Evolutionary conservation across 495 filamentous ascomycete genomes (phyloP), one percentile per base, ranked within the genome.

Genomic region (Platismatia glauca): DNA sequence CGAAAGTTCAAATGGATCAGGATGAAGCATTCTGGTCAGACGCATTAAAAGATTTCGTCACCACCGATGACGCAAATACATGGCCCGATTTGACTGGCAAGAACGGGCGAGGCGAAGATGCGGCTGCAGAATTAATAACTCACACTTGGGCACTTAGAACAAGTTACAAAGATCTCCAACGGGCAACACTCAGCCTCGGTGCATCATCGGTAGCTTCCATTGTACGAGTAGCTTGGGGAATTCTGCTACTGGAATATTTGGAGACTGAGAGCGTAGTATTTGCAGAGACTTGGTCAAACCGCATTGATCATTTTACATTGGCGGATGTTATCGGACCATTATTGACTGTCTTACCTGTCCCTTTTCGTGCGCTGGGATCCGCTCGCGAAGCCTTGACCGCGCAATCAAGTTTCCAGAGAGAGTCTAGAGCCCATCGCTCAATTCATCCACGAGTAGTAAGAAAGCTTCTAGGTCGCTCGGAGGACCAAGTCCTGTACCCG

Each of bases 261-360:
- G 72, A 71, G 22, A 55, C 70, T 7, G 69, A 72, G 12, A 67
- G 62, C 41, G 67, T 69, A 2, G 73, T 74, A 4, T 74, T 74
- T 37, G 73, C 68, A 35, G 73, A 76, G 64, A 74, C 72, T 1
- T 70, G 71, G 27, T 76, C 73, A 11, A 68, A 66, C 20, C 70
- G 73, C 15, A 65, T 67, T 39, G 61, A 73, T n/a, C 61, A 67
- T 24, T 55, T 66, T 4, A 53, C 62, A 18, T 62, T 76, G 22
- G 69, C 68, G 59, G 66, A 69, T 57, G 61, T 68, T 13, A 57
- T 76, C 24, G 73, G 71, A 0, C 73, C 73, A 13, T 60, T 76
- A 9, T 65, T 73, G 27, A 70, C 66, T 13, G 73, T 76, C 13
- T 62, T 76, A 1, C 73, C 73, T 5, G 61, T 73, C 46, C 72